These are phyloP conservation scores for Candida vartiovaarae DNA, from an alignment of 805 yeast species.

Conservation along the genomic window DNA sequence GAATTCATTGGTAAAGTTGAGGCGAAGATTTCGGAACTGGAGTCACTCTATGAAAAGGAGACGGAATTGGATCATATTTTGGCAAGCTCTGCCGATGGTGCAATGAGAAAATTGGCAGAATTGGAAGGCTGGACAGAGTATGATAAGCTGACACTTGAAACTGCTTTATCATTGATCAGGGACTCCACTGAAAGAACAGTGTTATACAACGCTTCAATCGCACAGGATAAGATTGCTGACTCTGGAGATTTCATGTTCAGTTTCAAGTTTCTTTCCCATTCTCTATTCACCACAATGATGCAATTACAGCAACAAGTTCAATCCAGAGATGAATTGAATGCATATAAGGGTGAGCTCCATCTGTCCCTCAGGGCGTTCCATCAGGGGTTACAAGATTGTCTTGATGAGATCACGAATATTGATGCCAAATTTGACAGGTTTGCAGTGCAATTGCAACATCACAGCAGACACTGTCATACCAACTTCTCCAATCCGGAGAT, in stretches of 20 bases:
- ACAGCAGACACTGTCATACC: constrained; percentile 17
- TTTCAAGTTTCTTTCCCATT: constrained; percentile 10
- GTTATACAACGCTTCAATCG: constrained; percentile 45
- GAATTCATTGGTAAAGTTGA: constrained; percentile 31
- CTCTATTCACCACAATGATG: constrained; percentile 4
- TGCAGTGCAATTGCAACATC: constrained; percentile 18
- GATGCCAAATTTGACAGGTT: constrained; percentile 32
- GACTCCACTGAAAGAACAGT: constrained; percentile 47
- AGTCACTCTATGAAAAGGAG: constrained; percentile 39
- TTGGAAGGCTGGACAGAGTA: constrained; percentile 48
- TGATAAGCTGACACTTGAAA: constrained; percentile 37
- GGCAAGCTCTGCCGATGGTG: constrained; percentile 37
- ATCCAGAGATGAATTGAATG: constrained; percentile 8
- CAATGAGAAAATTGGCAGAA: constrained; percentile 41
- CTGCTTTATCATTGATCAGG: constrained; percentile 34
- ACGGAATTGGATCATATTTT: constrained; percentile 48
- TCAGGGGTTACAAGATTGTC: constrained; percentile 18
- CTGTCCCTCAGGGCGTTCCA: constrained; percentile 15
- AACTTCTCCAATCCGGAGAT: constrained; percentile 20
- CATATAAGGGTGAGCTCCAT: constrained; percentile 14
- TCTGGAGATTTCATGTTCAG: constrained; percentile 23
- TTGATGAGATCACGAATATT: constrained; percentile 26
- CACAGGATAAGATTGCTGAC: constrained; percentile 41
- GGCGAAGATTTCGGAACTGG: constrained; percentile 44
- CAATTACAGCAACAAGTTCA: constrained; percentile 8